phyloP scores from a whole-genome alignment of 148 eudicot species.

The Rhododendron simsii region DNA sequence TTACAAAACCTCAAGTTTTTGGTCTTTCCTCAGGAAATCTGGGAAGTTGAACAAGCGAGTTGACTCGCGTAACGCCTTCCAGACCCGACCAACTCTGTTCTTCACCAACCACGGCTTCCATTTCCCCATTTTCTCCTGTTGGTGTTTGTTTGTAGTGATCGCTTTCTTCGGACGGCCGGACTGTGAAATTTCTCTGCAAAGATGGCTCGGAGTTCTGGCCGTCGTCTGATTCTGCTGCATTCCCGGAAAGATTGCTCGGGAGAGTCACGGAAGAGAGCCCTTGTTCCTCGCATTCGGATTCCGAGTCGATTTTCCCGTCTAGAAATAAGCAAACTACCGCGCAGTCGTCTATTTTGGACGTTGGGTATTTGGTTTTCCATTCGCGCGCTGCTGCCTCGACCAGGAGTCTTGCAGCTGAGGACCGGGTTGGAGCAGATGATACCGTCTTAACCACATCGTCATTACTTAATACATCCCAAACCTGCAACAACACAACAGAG shows the following conservation, averaged over 20 bases:
- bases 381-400: slow-evolving; percentile 89
- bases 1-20: slow-evolving; percentile 12
- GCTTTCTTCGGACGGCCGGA: slow-evolving; percentile 64
- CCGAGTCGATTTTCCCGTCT: slow-evolving; percentile 85
- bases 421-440: slow-evolving; percentile 61
- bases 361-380: slow-evolving; percentile 92
- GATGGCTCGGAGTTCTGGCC: slow-evolving; percentile 74
- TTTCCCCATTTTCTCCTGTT: slow-evolving; percentile 31
- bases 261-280: slow-evolving; percentile 69
- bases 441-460: slow-evolving; percentile 88
- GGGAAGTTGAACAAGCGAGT: slow-evolving; percentile 95
- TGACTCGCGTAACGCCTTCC: slow-evolving; percentile 93
- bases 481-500: slow-evolving; percentile 27
- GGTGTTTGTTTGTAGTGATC: slow-evolving; percentile 33
- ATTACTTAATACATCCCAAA: slow-evolving; percentile 95
- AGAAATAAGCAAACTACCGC: slow-evolving; percentile 88
- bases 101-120: slow-evolving; percentile 30
- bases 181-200: slow-evolving; percentile 73
- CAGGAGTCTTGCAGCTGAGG: slow-evolving; percentile 73
- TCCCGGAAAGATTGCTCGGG: slow-evolving; percentile 62
- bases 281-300: slow-evolving; percentile 76
- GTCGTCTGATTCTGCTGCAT: slow-evolving; percentile 64
- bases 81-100: slow-evolving; percentile 91
- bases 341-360: slow-evolving; percentile 96
- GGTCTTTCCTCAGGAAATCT: slow-evolving; percentile 79